Evolutionary conservation across 179 eudicot genomes (phyloP), one percentile per base, ranked within the genome.

Genomic region (Beta macrorhiza): DNA sequence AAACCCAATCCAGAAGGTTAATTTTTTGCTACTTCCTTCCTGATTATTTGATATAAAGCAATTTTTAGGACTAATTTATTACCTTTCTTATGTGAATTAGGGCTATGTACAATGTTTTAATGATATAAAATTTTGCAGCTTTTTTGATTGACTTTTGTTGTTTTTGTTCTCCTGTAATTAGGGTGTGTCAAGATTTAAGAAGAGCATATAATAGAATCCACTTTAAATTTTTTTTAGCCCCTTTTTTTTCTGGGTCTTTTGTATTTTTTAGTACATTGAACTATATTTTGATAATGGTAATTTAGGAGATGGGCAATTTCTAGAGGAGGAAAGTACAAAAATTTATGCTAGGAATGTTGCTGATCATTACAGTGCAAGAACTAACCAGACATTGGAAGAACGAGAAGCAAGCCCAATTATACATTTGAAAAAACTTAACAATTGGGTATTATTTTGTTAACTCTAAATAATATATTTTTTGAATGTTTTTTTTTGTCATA

Each of bases 331-430:
- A 79, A 89, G 84, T 78, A 88, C 93, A 20, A 91, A 86, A 87
- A 86, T 71, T 70, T 84, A 75, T 83, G 97, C 95, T 57, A 88
- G 90, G 80, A 90, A 88, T 87, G 99, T 96, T 72, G 99, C 99
- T 67, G 99, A 96, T 80, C 99, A 96, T 88, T 96, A 96, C 90
- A 96, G 98, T 87, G 93, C 97, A 20, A 92, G 99, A 81, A 91
- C 91, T 17, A 96, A 96, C 82, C 99, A 96, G 83, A 96, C 98
- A n/a, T 84, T 96, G 69, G 97, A 96, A 87, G 95, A 96, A 79
- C 90, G 99, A 81, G 98, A 92, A 90, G 94, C 94, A 0, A 96
- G 99, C 82, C 97, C 97, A 10, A 94, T 96, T 14, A 96, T 96
- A 78, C 98, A 94, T 89, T 84, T 96, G 83, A 96, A 96, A 92